These are phyloP conservation scores for Colletotrichum plurivorum DNA, from an alignment of 2,329 filamentous ascomycete species.

Conservation along the genomic window DNA sequence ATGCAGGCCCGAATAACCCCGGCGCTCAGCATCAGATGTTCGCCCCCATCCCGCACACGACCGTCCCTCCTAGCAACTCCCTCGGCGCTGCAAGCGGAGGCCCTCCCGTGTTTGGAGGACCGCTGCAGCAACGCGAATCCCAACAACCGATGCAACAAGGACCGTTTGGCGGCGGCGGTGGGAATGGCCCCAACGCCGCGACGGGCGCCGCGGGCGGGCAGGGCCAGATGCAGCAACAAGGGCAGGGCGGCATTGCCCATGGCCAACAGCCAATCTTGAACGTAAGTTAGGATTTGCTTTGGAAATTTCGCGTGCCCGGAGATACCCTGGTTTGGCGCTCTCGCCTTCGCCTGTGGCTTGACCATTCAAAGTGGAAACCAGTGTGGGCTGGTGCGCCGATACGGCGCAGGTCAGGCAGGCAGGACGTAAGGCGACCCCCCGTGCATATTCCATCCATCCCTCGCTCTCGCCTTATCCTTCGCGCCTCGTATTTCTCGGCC, in stretches of 20 bases:
- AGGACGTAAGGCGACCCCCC: constrained; percentile 32
- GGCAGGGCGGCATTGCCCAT: constrained; percentile 36
- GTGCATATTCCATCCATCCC: constrained; percentile 17
- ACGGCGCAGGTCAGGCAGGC: constrained; percentile 35
- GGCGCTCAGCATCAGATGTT: constrained; percentile 70
- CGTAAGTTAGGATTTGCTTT: constrained; percentile 58
- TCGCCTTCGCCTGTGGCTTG: constrained; percentile 32
- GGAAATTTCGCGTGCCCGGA: constrained; percentile 8
- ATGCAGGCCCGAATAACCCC: constrained; percentile 63
- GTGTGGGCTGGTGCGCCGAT: constrained; percentile 38
- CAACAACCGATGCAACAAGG: constrained; percentile 72
- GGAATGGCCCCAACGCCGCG: constrained; percentile 51
- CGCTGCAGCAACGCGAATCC: constrained; percentile 72
- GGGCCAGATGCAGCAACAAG: constrained; percentile 75
- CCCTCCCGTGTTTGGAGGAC: constrained; percentile 78
- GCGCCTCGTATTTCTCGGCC: constrained; percentile 25
- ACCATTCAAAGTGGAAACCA: constrained; percentile 39
- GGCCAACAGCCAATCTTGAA: constrained; percentile 81
- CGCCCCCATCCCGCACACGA: constrained; percentile 65
- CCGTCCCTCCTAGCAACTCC: constrained; percentile 65
- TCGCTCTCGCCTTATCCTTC: constrained; percentile 10
- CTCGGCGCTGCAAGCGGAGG: constrained; percentile 73
- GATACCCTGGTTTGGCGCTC: constrained; percentile 10
- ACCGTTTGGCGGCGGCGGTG: constrained; percentile 55
- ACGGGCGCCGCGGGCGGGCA: constrained; percentile 65